Evolutionary conservation across 2,329 filamentous ascomycete genomes (phyloP).

Genomic region (Sclerotinia borealis): DNA sequence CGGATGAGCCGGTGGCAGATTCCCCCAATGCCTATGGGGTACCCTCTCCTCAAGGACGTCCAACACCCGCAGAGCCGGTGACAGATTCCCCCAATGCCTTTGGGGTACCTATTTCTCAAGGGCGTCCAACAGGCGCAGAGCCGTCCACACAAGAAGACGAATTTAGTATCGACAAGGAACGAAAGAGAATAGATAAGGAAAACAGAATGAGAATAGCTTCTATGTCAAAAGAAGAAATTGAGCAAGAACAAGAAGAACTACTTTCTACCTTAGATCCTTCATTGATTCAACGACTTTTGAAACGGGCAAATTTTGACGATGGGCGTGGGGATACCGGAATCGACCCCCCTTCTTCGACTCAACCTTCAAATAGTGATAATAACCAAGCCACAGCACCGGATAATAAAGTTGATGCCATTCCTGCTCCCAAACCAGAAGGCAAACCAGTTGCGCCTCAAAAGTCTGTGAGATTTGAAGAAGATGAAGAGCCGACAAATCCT

Average conservation of each 20-base stretch:
- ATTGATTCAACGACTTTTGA: slow-evolving; percentile 69
- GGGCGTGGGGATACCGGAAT: slow-evolving; percentile 31
- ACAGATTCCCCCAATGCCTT: slow-evolving; percentile 20
- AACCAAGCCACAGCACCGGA: neutral
- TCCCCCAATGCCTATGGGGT: slow-evolving; percentile 20
- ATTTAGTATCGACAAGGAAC: slow-evolving; percentile 49
- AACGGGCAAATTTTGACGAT: slow-evolving; percentile 31
- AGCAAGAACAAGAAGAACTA: slow-evolving; percentile 73
- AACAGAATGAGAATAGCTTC: slow-evolving; percentile 66
- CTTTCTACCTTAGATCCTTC: slow-evolving; percentile 68
- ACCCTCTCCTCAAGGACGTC: slow-evolving; percentile 15
- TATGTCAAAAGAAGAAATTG: slow-evolving; percentile 81
- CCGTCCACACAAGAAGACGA: slow-evolving; percentile 21
- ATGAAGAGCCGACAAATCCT: slow-evolving; percentile 36
- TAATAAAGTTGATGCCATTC: slow-evolving; percentile 9
- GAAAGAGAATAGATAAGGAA: slow-evolving; percentile 70
- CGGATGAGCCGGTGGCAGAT: slow-evolving; percentile 12
- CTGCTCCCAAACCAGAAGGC: slow-evolving; percentile 23
- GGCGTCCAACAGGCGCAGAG: slow-evolving; percentile 19
- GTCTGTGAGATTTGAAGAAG: slow-evolving; percentile 37
- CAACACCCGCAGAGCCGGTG: slow-evolving; percentile 18
- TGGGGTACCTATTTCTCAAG: slow-evolving; percentile 14
- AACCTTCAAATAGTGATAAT: neutral
- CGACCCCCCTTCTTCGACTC: slow-evolving; percentile 13
- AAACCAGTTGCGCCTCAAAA: slow-evolving; percentile 36